Conservation (phyloP, 805 yeast genomes). For the Nakazawaea peltata region DNA sequence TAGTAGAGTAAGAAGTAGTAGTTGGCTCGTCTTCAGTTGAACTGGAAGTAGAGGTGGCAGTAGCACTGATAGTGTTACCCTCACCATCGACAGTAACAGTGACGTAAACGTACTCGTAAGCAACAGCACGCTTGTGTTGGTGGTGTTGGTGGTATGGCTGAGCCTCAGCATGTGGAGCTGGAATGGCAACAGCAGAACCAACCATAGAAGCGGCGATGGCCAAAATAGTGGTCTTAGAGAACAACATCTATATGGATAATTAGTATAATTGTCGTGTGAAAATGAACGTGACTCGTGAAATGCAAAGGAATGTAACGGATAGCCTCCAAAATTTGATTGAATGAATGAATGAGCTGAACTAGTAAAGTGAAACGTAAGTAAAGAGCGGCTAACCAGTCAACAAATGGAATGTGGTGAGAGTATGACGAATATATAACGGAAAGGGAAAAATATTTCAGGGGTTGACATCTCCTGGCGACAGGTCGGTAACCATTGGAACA, state of each 20-base stretch:
- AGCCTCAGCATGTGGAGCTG: constrained; percentile 32
- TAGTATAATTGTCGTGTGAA: background rate
- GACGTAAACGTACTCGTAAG: constrained; percentile 37
- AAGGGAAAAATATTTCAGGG: background rate
- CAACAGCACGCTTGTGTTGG: constrained; percentile 53
- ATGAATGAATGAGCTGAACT: background rate
- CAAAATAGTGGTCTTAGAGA: constrained; percentile 16
- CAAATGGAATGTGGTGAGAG: too few species aligned
- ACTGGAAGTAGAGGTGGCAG: constrained; percentile 19
- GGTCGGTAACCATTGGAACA: background rate
- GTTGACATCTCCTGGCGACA: background rate
- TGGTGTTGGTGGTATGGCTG: constrained; percentile 46
- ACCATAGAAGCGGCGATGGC: constrained; percentile 17
- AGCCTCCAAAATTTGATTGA: background rate
- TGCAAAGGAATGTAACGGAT: background rate
- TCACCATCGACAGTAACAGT: constrained; percentile 43
- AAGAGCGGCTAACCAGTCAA: background rate
- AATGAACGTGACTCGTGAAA: background rate
- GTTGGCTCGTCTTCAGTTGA: constrained; percentile 19
- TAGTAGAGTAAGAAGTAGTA: constrained; percentile 20
- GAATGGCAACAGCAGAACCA: constrained; percentile 20
- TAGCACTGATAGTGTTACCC: constrained; percentile 35
- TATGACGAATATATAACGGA: too few species aligned
- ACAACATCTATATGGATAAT: background rate
- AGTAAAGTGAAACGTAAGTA: background rate